Conservation (phyloP, 768 basidiomycete genomes). For the Termitomyces eurrhizus region DNA sequence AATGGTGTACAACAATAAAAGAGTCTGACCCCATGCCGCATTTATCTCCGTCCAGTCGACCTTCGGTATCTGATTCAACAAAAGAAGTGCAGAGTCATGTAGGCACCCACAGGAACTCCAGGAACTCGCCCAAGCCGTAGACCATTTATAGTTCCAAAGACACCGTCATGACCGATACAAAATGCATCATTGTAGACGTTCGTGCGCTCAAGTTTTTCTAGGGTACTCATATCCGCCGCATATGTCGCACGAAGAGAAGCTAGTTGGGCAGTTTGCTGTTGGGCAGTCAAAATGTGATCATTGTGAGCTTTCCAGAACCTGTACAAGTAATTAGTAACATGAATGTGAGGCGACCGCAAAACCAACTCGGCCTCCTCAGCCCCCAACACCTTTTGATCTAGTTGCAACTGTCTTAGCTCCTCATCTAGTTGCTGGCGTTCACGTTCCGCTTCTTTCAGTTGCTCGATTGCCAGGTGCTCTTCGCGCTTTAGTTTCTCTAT, state of each 20-base stretch:
- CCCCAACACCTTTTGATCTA: constrained; percentile 75
- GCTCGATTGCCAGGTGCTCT: constrained; percentile 64
- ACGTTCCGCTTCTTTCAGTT: constrained; percentile 70
- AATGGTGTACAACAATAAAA: constrained; percentile 88
- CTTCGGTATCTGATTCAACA: constrained; percentile 30
- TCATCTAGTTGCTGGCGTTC: constrained; percentile 74
- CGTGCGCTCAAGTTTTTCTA: constrained; percentile 84
- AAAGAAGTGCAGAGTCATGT: neutral
- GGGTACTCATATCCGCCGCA: constrained; percentile 67
- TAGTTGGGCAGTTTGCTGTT: constrained; percentile 65
- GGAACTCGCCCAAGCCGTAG: constrained; percentile 86
- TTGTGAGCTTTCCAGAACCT: constrained; percentile 87
- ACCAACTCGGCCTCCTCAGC: constrained; percentile 82
- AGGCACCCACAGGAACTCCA: constrained; percentile 62
- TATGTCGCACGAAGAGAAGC: constrained; percentile 76
- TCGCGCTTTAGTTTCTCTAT: constrained; percentile 71
- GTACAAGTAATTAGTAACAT: constrained; percentile 6
- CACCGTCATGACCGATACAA: constrained; percentile 91
- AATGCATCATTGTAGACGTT: constrained; percentile 97
- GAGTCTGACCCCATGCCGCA: constrained; percentile 95
- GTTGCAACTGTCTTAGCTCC: constrained; percentile 66
- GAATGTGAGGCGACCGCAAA: neutral
- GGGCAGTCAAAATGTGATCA: constrained; percentile 58
- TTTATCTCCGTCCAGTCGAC: constrained; percentile 99
- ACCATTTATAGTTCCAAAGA: constrained; percentile 98